Percentiles rank a stretch among this genome's conserved stretches.
phyloP scores from a whole-genome alignment of 2,329 filamentous ascomycete genomes.

The Akanthomyces lecanii region DNA sequence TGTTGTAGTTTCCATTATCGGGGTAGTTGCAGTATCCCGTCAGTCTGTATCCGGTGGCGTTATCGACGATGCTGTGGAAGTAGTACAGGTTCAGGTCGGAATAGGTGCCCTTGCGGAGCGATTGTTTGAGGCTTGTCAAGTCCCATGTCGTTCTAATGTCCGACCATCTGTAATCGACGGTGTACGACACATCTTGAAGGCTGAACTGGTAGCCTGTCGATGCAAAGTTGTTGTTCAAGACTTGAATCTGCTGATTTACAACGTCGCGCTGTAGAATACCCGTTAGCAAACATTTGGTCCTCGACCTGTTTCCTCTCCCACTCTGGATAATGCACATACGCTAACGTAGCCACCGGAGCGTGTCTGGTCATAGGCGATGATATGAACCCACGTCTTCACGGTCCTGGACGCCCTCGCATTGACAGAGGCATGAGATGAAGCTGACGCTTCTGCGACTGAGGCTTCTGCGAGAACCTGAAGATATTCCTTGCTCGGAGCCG shows the following conservation, averaged over 20 bases:
- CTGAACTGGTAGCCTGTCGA: slow-evolving; percentile 41
- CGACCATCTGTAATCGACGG: slow-evolving; percentile 42
- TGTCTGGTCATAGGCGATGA: neutral
- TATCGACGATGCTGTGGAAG: slow-evolving; percentile 23
- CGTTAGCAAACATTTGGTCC: neutral
- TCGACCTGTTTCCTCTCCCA: neutral
- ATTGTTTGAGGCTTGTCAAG: slow-evolving; percentile 39
- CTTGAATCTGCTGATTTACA: slow-evolving; percentile 1
- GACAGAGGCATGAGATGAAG: neutral
- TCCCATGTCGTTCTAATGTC: slow-evolving; percentile 22
- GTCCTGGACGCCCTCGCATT: neutral
- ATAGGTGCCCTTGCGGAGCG: slow-evolving; percentile 38
- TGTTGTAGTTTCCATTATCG: slow-evolving; percentile 20
- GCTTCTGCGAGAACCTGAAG: neutral
- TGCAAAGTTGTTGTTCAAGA: slow-evolving; percentile 41
- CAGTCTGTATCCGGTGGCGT: neutral
- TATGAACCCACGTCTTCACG: neutral
- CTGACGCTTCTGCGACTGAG: neutral
- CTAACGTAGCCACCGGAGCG: neutral
- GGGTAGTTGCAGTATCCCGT: neutral
- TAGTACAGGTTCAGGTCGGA: slow-evolving; percentile 44
- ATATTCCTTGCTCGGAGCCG: neutral
- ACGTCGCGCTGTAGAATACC: neutral
- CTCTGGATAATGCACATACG: neutral
- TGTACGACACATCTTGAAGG: slow-evolving; percentile 37